Percentiles rank a stretch among this genome's conserved stretches.
Evolutionary conservation across 2,329 filamentous ascomycete genomes (phyloP).

Genomic region (Fusarium bactridioides): DNA sequence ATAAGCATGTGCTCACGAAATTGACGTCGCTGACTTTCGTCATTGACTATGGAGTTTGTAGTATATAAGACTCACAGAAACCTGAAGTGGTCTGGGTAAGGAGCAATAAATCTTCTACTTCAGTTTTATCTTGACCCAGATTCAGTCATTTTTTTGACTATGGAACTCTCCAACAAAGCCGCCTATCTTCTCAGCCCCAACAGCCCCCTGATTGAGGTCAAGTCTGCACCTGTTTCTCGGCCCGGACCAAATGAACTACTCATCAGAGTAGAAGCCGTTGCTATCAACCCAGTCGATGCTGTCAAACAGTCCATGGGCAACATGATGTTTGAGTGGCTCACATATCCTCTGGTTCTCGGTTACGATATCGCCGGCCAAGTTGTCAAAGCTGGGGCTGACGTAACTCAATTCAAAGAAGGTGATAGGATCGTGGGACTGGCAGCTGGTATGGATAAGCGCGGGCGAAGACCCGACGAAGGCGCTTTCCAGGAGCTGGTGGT

Average conservation of each 20-base stretch:
- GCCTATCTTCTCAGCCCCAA: neutral
- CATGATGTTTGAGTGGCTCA: slow-evolving; percentile 20
- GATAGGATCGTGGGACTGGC: neutral
- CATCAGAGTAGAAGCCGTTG: neutral
- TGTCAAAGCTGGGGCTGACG: neutral
- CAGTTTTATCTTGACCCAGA: rapidly evolving
- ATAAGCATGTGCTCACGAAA: neutral
- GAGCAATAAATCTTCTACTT: neutral
- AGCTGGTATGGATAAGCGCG: slow-evolving; percentile 4
- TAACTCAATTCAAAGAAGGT: neutral
- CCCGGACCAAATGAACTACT: neutral
- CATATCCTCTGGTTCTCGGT: slow-evolving; percentile 3
- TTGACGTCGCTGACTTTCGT: rapidly evolving
- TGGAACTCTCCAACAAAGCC: neutral
- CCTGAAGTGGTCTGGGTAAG: rapidly evolving
- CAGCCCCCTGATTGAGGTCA: neutral
- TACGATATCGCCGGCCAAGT: neutral
- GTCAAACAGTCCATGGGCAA: slow-evolving; percentile 12
- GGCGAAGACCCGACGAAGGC: neutral
- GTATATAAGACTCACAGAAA: neutral
- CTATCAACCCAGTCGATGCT: neutral
- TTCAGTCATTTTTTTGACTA: neutral
- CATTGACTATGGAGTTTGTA: rapidly evolving
- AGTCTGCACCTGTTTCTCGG: neutral
- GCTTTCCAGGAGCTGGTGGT: neutral